Evolutionary conservation across 306 rosid genomes (phyloP).

Genomic region (Cucumis cinereus): DNA sequence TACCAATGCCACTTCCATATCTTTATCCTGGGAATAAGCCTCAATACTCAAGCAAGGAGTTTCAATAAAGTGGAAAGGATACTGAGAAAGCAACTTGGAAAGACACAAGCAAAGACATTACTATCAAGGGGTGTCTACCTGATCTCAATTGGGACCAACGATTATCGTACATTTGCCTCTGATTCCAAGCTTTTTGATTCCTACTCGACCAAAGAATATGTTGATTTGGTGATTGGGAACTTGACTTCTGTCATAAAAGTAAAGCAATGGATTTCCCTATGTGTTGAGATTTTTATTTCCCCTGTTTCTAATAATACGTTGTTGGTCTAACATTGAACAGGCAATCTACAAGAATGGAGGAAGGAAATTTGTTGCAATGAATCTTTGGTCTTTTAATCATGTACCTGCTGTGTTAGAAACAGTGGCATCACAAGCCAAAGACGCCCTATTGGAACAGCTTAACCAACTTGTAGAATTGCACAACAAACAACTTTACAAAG

Average conservation of each 20-base stretch:
- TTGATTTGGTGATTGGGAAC: conserved; percentile 33
- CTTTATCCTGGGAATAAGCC: conserved; percentile 31
- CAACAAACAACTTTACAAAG: neutral
- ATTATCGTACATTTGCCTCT: conserved; percentile 9
- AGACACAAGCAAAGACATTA: conserved; percentile 17
- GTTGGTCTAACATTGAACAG: neutral
- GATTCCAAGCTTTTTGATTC: conserved; percentile 11
- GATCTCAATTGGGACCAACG: conserved; percentile 25
- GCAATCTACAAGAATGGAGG: conserved; percentile 30
- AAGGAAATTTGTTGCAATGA: conserved; percentile 34
- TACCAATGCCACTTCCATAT: too few species aligned
- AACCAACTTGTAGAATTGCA: neutral
- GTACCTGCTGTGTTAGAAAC: conserved; percentile 9
- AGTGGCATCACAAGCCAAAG: conserved; percentile 10
- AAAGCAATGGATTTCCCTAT: neutral
- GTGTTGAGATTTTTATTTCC: neutral
- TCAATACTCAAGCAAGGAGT: conserved; percentile 23
- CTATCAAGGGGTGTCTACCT: conserved; percentile 38
- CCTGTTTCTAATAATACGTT: neutral
- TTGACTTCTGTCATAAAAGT: conserved; percentile 20
- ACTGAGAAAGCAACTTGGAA: conserved; percentile 20
- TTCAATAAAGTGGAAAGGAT: conserved; percentile 19
- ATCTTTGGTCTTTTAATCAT: conserved; percentile 20
- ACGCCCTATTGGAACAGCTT: conserved; percentile 13
- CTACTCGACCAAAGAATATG: conserved; percentile 13